phyloP scores from a whole-genome alignment of 345 rosid genomes.

The Anastatica hierochuntica region DNA sequence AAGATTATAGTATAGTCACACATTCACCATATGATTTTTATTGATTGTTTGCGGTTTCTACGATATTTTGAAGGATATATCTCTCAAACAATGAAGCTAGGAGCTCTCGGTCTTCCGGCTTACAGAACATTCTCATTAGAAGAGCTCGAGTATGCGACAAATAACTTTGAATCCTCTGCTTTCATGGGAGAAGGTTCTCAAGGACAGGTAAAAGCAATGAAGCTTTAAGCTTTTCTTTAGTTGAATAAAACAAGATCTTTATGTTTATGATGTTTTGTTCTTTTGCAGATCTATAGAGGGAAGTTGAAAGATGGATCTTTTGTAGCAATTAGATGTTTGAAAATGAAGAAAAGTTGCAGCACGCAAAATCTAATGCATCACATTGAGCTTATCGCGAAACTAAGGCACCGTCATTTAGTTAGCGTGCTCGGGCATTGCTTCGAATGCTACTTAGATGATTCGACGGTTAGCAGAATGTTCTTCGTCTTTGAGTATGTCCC shows the following conservation, averaged over 20 bases:
- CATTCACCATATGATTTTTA: conserved; percentile 1
- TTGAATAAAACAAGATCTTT: too few species aligned
- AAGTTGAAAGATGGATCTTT: conserved; percentile 63
- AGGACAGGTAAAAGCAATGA: conserved; percentile 56
- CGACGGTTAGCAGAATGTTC: conserved; percentile 89
- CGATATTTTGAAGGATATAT: conserved; percentile 52
- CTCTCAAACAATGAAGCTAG: conserved; percentile 83
- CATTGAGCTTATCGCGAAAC: conserved; percentile 73
- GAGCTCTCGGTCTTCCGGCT: conserved; percentile 78
- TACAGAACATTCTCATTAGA: conserved; percentile 76
- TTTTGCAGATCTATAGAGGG: conserved; percentile 75
- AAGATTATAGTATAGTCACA: conserved; percentile 13
- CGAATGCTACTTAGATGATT: conserved; percentile 86
- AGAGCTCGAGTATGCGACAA: conserved; percentile 81
- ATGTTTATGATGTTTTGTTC: neutral
- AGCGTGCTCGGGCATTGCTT: conserved; percentile 92
- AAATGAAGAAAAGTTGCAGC: conserved; percentile 71
- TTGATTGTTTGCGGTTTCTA: conserved; percentile 6
- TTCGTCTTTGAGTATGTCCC: conserved; percentile 79
- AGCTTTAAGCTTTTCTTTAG: neutral
- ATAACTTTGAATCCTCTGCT: conserved; percentile 70
- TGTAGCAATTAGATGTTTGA: conserved; percentile 75
- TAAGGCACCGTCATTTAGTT: conserved; percentile 80
- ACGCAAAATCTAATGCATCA: conserved; percentile 71
- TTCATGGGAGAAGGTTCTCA: conserved; percentile 94